Evolutionary conservation across 2,329 filamentous ascomycete genomes (phyloP).

Genomic region (Pseudogymnoascus sp.): DNA sequence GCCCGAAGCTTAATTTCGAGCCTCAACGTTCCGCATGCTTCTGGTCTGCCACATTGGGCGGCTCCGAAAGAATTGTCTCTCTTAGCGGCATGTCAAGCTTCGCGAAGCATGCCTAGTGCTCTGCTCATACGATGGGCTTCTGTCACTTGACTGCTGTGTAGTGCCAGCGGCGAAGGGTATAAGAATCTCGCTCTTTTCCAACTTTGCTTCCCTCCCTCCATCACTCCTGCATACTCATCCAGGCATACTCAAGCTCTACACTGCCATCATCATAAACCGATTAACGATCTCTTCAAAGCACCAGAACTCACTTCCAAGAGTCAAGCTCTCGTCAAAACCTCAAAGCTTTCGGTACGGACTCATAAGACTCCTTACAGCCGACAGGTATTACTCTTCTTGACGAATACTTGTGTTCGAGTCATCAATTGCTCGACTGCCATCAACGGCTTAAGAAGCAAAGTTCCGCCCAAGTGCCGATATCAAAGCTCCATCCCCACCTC

Average conservation of each 20-base stretch:
- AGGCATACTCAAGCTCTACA: conserved; percentile 7
- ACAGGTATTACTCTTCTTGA: neutral
- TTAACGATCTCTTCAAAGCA: conserved; percentile 1
- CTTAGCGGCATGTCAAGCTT: neutral
- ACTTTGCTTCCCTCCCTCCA: neutral
- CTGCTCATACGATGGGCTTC: neutral
- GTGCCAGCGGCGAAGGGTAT: neutral
- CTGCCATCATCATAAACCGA: neutral
- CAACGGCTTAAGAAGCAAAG: neutral
- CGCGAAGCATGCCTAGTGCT: neutral
- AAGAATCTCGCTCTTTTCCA: neutral
- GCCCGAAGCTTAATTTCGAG: neutral
- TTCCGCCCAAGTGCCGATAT: neutral
- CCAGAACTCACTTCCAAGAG: conserved; percentile 2
- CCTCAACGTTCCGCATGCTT: neutral
- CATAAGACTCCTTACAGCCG: neutral
- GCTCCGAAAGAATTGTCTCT: neutral
- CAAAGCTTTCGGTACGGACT: neutral
- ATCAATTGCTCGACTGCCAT: neutral
- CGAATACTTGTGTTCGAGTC: neutral
- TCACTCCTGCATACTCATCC: conserved; percentile 4
- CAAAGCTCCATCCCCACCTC: neutral
- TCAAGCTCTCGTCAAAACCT: neutral
- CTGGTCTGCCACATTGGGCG: neutral
- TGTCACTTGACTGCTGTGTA: neutral